These are phyloP conservation scores for Aspergillus cavernicola DNA, from an alignment of 495 filamentous ascomycete species.

Conservation along the genomic window DNA sequence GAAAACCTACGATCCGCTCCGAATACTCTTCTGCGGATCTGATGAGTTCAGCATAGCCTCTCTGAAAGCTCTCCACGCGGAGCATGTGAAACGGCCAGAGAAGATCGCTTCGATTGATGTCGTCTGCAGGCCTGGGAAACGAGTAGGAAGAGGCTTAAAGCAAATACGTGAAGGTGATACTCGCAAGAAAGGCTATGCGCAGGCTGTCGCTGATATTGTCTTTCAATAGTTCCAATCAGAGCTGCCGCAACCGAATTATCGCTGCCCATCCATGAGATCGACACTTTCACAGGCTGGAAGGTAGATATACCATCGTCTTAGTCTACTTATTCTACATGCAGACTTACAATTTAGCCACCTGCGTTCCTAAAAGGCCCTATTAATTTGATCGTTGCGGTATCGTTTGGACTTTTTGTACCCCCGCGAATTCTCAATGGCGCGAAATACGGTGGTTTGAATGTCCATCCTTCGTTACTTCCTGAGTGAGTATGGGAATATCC, in stretches of 20 bases:
- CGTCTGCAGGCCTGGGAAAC: slow-evolving; percentile 74
- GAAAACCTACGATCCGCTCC: slow-evolving; percentile 57
- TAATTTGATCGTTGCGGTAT: slow-evolving; percentile 91
- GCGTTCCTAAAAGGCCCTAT: slow-evolving; percentile 46
- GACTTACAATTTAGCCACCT: slow-evolving; percentile 51
- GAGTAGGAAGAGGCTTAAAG: slow-evolving; percentile 68
- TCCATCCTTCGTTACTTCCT: slow-evolving; percentile 92
- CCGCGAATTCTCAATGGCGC: slow-evolving; percentile 63
- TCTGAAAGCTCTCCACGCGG: slow-evolving; percentile 63
- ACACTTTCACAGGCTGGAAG: slow-evolving; percentile 79
- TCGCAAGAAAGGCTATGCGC: slow-evolving; percentile 5
- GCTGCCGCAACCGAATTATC: slow-evolving; percentile 55
- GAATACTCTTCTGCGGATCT: slow-evolving; percentile 94
- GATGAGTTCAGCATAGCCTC: slow-evolving; percentile 86
- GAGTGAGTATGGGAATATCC: slow-evolving; percentile 48
- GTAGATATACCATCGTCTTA: slow-evolving; percentile 36
- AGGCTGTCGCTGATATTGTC: slow-evolving; percentile 7
- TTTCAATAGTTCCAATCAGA: slow-evolving; percentile 67
- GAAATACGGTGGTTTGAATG: slow-evolving; percentile 83
- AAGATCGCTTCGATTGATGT: slow-evolving; percentile 83
- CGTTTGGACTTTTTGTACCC: slow-evolving; percentile 88
- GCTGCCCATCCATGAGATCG: slow-evolving; percentile 67
- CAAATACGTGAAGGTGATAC: slow-evolving; percentile 60
- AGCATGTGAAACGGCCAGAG: slow-evolving; percentile 49
- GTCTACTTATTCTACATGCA: background rate